phyloP scores from a whole-genome alignment of 108 stramenopile genomes.

The Nitzschia putrida region DNA sequence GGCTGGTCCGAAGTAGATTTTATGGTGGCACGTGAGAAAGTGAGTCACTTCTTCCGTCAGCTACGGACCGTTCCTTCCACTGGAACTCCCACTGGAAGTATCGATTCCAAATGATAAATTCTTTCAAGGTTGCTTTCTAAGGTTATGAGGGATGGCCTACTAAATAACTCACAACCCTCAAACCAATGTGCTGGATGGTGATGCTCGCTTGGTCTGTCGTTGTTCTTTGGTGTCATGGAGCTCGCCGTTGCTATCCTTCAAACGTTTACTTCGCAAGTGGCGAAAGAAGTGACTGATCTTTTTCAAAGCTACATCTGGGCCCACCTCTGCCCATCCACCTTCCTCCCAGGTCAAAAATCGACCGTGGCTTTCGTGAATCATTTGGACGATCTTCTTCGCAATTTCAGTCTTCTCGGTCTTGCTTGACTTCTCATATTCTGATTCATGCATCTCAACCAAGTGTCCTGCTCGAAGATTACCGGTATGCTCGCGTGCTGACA shows the following conservation, averaged over 20 bases:
- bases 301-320: neutral
- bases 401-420: neutral
- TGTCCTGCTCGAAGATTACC: neutral
- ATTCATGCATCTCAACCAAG: neutral
- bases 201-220: too few species aligned
- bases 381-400: neutral
- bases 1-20: conserved; percentile 23
- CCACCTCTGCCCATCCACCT: conserved; percentile 21
- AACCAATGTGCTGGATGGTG: too few species aligned
- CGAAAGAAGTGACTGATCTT: conserved; percentile 21
- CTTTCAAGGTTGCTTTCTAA: too few species aligned
- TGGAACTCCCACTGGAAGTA: too few species aligned
- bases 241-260: too few species aligned
- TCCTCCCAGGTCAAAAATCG: neutral
- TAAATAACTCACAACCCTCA: too few species aligned
- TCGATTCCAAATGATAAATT: too few species aligned
- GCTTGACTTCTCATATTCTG: neutral
- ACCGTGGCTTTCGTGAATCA: neutral
- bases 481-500: neutral
- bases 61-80: neutral
- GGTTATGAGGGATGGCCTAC: too few species aligned
- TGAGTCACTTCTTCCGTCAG: conserved; percentile 23
- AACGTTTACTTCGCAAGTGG: neutral
- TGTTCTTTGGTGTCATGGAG: too few species aligned
- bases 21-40: conserved; percentile 13